A percentile compares a stretch with the other conserved stretches of the same genome.
Evolutionary conservation across 306 rosid species (phyloP).

Genomic region (Inga oerstediana): DNA sequence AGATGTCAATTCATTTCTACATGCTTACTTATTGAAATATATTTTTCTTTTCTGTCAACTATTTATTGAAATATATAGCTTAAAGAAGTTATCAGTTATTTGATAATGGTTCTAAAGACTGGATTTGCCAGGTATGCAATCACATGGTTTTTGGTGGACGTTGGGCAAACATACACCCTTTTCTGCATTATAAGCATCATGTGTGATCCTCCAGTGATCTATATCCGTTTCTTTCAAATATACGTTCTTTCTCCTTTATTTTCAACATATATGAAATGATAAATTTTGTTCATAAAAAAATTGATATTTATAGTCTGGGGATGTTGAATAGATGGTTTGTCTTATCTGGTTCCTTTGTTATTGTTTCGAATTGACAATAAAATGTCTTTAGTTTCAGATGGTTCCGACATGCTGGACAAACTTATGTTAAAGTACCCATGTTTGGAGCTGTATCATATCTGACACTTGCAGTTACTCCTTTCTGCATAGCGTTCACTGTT

Average conservation of each 20-base stretch:
- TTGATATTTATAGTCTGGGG: background rate
- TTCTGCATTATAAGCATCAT: background rate
- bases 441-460: slow-evolving; percentile 91
- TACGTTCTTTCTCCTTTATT: background rate
- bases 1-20: background rate
- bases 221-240: background rate
- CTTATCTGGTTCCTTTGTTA: slow-evolving; percentile 14
- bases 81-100: background rate
- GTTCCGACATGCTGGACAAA: slow-evolving; percentile 75
- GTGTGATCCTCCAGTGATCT: background rate
- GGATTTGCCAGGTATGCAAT: background rate
- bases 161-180: background rate
- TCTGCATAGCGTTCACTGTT: slow-evolving; percentile 84
- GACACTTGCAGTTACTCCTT: slow-evolving; percentile 86
- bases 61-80: background rate
- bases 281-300: background rate
- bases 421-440: slow-evolving; percentile 77
- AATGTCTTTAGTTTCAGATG: slow-evolving; percentile 87
- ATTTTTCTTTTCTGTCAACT: too few species aligned
- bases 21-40: background rate
- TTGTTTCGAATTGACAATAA: slow-evolving; percentile 47
- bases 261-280: background rate
- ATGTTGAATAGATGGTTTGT: slow-evolving; percentile 43
- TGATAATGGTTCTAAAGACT: background rate
- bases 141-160: background rate